Conservation (phyloP, 2,329 filamentous ascomycete genomes). For the Venturia nashicola region DNA sequence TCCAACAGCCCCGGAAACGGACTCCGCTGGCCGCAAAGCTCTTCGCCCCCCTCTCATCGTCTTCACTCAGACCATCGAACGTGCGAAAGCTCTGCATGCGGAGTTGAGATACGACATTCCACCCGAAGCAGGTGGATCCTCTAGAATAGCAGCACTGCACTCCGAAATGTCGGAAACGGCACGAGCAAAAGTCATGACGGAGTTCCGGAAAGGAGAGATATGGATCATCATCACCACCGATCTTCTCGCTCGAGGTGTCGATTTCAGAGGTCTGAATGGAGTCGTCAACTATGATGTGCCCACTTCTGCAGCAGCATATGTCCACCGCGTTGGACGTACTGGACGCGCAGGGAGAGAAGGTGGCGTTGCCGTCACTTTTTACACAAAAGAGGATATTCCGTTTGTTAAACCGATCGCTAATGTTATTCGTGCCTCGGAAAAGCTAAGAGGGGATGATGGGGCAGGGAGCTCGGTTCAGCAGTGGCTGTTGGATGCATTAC, state of each 20-base stretch:
- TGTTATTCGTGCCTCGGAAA: conserved; percentile 75
- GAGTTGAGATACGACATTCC: conserved; percentile 95
- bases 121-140: conserved; percentile 68
- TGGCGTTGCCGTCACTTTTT: conserved; percentile 84
- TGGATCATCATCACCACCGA: conserved; percentile 97
- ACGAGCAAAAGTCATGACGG: conserved; percentile 71
- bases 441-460: conserved; percentile 44
- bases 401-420: conserved; percentile 87
- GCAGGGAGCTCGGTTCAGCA: conserved; percentile 52
- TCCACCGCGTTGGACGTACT: conserved; percentile 86
- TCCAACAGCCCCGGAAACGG: conserved; percentile 50
- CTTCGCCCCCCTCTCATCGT: conserved; percentile 84
- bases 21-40: conserved; percentile 16
- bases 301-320: conserved; percentile 76
- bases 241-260: conserved; percentile 78
- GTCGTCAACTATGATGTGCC: conserved; percentile 98
- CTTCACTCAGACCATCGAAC: conserved; percentile 90
- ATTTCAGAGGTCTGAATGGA: conserved; percentile 89
- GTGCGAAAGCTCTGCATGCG: conserved; percentile 74
- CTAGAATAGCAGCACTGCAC: conserved; percentile 80
- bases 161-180: conserved; percentile 67
- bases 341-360: conserved; percentile 78
- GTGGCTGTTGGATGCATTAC: conserved; percentile 82
- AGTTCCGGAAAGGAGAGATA: conserved; percentile 81
- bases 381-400: conserved; percentile 88